A percentile compares a stretch with the other conserved stretches of the same genome.
Conservation (phyloP, 495 filamentous ascomycete genomes). For the Podospora appendiculata region DNA sequence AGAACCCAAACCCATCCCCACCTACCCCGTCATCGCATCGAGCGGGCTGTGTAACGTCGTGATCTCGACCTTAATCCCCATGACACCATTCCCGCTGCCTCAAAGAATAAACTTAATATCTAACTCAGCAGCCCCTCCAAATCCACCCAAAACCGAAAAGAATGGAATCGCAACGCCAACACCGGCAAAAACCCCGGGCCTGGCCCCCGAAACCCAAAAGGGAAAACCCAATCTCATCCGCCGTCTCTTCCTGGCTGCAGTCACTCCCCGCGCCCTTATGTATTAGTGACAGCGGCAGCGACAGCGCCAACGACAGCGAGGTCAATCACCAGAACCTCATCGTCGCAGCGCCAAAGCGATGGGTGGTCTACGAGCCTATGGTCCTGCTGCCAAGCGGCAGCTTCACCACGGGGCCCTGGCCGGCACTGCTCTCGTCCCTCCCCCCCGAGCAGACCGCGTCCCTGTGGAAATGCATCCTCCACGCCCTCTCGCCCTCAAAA, state of each 20-base stretch:
- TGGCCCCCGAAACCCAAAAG: slow-evolving; percentile 9
- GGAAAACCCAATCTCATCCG: slow-evolving; percentile 20
- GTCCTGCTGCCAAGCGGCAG: slow-evolving; percentile 56
- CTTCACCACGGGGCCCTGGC: slow-evolving; percentile 45
- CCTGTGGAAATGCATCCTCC: slow-evolving; percentile 44
- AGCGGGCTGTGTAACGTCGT: too few species aligned
- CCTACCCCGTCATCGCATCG: too few species aligned
- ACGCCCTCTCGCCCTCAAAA: slow-evolving; percentile 34
- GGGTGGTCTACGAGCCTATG: slow-evolving; percentile 63
- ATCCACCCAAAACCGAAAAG: neutral
- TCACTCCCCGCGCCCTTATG: neutral
- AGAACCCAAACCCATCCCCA: too few species aligned
- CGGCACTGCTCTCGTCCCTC: slow-evolving; percentile 24
- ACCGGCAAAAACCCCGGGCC: neutral
- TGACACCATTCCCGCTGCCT: too few species aligned
- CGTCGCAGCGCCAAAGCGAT: slow-evolving; percentile 50
- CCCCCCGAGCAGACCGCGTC: slow-evolving; percentile 2
- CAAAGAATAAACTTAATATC: too few species aligned
- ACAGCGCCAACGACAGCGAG: neutral
- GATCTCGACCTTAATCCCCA: too few species aligned
- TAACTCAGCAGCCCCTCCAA: too few species aligned
- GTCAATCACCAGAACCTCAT: slow-evolving; percentile 17
- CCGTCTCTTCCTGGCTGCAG: slow-evolving; percentile 23
- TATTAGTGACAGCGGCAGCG: neutral
- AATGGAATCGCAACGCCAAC: neutral